These are phyloP conservation scores for Microdochium paspali DNA, from an alignment of 2,329 filamentous ascomycete species.

Conservation along the genomic window DNA sequence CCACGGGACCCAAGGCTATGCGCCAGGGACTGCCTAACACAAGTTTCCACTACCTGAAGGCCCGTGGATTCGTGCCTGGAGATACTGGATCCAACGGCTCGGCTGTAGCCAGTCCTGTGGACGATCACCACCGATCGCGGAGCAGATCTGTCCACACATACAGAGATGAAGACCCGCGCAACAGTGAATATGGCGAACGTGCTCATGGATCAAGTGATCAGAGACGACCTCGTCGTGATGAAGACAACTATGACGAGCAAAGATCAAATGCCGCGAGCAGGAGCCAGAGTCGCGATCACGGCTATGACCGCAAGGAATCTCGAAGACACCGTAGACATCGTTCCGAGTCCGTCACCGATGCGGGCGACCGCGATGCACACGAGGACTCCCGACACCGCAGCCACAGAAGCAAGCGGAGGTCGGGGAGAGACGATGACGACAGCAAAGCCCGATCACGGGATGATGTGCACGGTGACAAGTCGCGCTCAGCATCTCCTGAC, in stretches of 20 bases:
- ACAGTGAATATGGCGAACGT: conserved; percentile 18
- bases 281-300: conserved; percentile 26
- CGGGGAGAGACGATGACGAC: conserved; percentile 37
- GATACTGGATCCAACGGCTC: conserved; percentile 21
- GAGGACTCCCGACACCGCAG: conserved; percentile 38
- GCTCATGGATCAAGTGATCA: conserved; percentile 9
- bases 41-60: conserved; percentile 57
- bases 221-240: conserved; percentile 13
- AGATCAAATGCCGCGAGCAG: conserved; percentile 21
- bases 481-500: conserved; percentile 56
- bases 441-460: conserved; percentile 24
- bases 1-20: conserved; percentile 92
- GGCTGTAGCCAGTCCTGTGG: conserved; percentile 19
- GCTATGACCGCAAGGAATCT: conserved; percentile 34
- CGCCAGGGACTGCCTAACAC: conserved; percentile 79
- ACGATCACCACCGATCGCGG: conserved; percentile 28
- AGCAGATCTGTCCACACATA: conserved; percentile 36
- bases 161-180: conserved; percentile 23
- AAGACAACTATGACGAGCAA: conserved; percentile 19
- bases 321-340: conserved; percentile 44
- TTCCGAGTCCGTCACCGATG: conserved; percentile 36
- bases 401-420: conserved; percentile 32
- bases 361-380: conserved; percentile 24
- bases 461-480: conserved; percentile 41
- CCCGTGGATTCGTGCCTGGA: conserved; percentile 36